Evolutionary conservation across 805 yeast genomes (phyloP), one percentile per base, ranked within the genome.

Genomic region (Ogataea methylovora): DNA sequence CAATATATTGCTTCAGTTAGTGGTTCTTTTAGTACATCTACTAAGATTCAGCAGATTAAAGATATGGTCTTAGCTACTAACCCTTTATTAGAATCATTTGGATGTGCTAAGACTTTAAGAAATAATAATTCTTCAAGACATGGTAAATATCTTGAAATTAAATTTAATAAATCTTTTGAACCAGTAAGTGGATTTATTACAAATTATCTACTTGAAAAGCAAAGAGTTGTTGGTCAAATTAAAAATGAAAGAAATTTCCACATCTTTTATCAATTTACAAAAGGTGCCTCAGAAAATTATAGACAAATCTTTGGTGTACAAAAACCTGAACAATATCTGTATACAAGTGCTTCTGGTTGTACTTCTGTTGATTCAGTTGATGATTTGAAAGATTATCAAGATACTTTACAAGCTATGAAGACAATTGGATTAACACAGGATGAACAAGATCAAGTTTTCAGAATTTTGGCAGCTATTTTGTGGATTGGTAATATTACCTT

Each of bases 51-150:
- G 41, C 79, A 77, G 51, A 88, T 90, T 60, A 92, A 88, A 58
- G 97, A 92, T 52, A 92, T 92, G 94, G 97, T 92, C 9, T 68
- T 92, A 44, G 98, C 99, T 13, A 92, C 98, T 2, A 92, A 92
- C 55, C 96, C 96, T 5, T 65, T 86, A 38, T 69, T 86, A 48
- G 96, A 86, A 58, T 79, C 94, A 0, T 85, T 86, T 56, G 96
- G 96, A 14, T 86, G 95, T 69, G 95, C 96, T 18, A 86, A 86
- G 56, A 86, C 96, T 0, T 66, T 86, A 45, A 71, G 95, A 52
- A 86, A 86, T 56, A 82, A 86, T 61, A 86, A 86, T 59, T 82
- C 92, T 16, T 84, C 95, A 8, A 73, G 96, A 51, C 95, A 86
- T 60, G 96, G 96, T 31, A 86, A 86, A 59, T 92, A 92, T 58